Evolutionary conservation across 805 yeast genomes (phyloP), one percentile per base, ranked within the genome.

Genomic region (Saturnispora saitoi): DNA sequence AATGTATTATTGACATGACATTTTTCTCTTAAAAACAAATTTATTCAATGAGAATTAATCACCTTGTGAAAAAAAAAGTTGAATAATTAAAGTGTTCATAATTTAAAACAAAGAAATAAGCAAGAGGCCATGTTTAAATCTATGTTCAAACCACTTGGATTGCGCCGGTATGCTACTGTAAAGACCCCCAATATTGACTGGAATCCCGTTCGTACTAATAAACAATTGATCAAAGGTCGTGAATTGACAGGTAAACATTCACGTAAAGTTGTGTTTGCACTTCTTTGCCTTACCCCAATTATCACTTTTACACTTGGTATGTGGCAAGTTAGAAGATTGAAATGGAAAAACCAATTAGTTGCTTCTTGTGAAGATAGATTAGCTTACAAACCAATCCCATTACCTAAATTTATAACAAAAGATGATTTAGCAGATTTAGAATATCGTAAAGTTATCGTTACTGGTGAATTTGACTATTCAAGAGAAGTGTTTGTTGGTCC

Each of bases 401-500:
- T 91, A 30, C 97, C 97, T 0, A 72, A 75, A 44, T 62, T 69
- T n/a, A 63, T 80, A 26, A 77, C 80, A 11, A 84, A 86, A 2
- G 81, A 73, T 4, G 83, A 77, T 49, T 77, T 85, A 15, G 45
- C 53, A 20, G 84, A 85, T 50, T 83, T 87, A 66, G 95, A 90
- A 58, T 91, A 83, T 63, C 75, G 97, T 48, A 74, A 83, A 54
- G 90, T 91, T 40, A 70, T 73, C n/a, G 66, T 86, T 11, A 79
- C 74, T 45, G 99, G 99, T 1, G 74, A 72, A 48, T 93, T 83
- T 62, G 83, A 86, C 55, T 90, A 93, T 58, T 78, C 80, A 12
- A 80, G 89, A 59, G 99, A 93, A 63, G 79, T 89, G 68, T 84
- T 86, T 58, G 87, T 93, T 46, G 98, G 98, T 0, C 98, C 99